phyloP scores from a whole-genome alignment of 306 rosid species.

The Aeschynomene evenia region DNA sequence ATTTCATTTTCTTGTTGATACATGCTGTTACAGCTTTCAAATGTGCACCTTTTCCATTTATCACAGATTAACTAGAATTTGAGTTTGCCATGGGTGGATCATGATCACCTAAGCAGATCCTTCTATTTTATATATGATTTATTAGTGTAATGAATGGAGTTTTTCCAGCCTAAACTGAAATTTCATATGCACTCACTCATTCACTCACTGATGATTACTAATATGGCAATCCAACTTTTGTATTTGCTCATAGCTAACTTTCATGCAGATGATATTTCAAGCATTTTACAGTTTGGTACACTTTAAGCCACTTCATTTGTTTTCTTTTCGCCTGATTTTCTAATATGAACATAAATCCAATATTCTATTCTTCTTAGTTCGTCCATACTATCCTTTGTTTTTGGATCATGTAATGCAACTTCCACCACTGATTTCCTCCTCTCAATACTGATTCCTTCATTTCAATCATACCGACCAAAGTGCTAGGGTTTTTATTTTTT shows the following conservation, averaged over 20 bases:
- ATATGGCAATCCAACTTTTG: background rate
- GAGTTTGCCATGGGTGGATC: background rate
- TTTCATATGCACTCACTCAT: background rate
- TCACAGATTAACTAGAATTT: background rate
- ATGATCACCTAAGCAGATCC: background rate
- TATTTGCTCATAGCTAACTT: slow-evolving; percentile 1
- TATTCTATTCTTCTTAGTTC: slow-evolving; percentile 3
- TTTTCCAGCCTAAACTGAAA: background rate
- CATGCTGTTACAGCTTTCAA: background rate
- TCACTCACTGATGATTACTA: no score
- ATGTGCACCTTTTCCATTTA: background rate
- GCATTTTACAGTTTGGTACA: background rate
- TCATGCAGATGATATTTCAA: background rate
- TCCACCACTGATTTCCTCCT: slow-evolving; percentile 10
- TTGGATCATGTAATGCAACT: background rate
- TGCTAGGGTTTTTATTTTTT: background rate
- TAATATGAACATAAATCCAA: background rate
- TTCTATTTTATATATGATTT: background rate
- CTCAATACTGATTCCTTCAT: background rate
- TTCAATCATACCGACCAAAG: slow-evolving; percentile 3
- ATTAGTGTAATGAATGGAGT: background rate
- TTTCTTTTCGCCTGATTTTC: background rate
- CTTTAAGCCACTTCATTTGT: slow-evolving; percentile 12
- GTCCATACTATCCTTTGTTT: background rate
- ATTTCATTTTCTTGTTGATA: slow-evolving; percentile 11